phyloP scores from a whole-genome alignment of 2,329 filamentous ascomycete species.

The Ophiostoma montium region DNA sequence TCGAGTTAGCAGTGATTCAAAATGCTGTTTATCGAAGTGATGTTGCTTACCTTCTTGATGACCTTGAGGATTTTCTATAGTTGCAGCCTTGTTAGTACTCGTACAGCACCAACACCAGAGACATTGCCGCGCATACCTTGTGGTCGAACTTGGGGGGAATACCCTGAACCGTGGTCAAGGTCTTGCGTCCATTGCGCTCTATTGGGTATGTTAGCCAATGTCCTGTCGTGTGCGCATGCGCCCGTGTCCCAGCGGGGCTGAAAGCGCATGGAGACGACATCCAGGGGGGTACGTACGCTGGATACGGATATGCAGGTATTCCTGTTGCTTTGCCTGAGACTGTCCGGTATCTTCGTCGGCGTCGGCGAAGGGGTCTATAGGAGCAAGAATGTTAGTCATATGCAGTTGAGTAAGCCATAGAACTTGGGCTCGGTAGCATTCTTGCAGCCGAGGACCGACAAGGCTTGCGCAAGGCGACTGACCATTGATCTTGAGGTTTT shows the following conservation, averaged over 20 bases:
- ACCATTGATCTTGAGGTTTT: conserved; percentile 97
- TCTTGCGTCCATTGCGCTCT: conserved; percentile 99
- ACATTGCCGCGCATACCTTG: conserved; percentile 33
- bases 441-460: background rate
- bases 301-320: conserved; percentile 99
- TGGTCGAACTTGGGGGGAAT: conserved; percentile 98
- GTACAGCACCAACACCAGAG: background rate
- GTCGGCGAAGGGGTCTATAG: conserved; percentile 98
- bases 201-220: conserved; percentile 8
- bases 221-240: background rate
- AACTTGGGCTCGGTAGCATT: background rate
- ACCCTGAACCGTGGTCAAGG: conserved; percentile 98
- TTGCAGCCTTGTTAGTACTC: background rate
- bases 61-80: conserved; percentile 85
- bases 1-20: background rate
- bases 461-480: conserved; percentile 25
- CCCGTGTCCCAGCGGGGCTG: too few species aligned
- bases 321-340: conserved; percentile 60
- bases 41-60: conserved; percentile 65
- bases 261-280: too few species aligned
- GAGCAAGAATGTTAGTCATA: background rate
- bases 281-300: conserved; percentile 52
- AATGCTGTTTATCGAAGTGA: too few species aligned
- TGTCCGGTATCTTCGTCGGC: conserved; percentile 98
- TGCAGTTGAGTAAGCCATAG: background rate